Evolutionary conservation across 2,329 filamentous ascomycete species (phyloP), one percentile per base, ranked within the genome.

Genomic region (Blumeriella jaapii): DNA sequence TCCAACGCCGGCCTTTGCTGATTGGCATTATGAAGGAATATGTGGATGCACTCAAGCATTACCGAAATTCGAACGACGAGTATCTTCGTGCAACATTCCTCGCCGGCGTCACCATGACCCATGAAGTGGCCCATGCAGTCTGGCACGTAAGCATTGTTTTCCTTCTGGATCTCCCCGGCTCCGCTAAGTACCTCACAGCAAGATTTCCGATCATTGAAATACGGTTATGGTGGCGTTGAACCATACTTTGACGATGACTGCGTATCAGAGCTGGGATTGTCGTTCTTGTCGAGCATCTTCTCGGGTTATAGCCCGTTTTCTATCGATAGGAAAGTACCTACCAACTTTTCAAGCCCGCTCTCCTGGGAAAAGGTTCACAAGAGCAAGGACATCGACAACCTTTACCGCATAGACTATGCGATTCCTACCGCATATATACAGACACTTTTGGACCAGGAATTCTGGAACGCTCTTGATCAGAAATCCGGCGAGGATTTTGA

Each of bases 61-160:
- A 34, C 9, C 6, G 30, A 2, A 6, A 10, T 3, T 20, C 37
- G 6, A 46, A 33, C 26, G 48, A 53, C 27, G 26, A 38, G 10
- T 36, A 42, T 36, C 29, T 50, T 11, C 45, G 47, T 15, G 42
- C 47, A 10, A 28, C 35, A 7, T 53, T 52, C 28, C 44, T 50
- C 31, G 44, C 48, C 2, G 50, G 38, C 9, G 28, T 50, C 2
- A 53, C 51, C 11, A 48, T 54, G 31, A 40, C 40, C 2, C 51
- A 54, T 31, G 51, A 54, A 27, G 29, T 54, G 17, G 50, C 44
- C 1, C 50, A 54, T 41, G 38, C 38, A 2, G 41, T 53, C 10
- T 49, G 47, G 37, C 39, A 34, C 23, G 32, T 34, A 2, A 22
- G 32, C 29, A 28, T 10, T 8, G 6, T 17, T n/a, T 10, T 13